Evolutionary conservation across 2,329 filamentous ascomycete species (phyloP), one percentile per base, ranked within the genome.

Genomic region (Chrysosporium keratinophilum): DNA sequence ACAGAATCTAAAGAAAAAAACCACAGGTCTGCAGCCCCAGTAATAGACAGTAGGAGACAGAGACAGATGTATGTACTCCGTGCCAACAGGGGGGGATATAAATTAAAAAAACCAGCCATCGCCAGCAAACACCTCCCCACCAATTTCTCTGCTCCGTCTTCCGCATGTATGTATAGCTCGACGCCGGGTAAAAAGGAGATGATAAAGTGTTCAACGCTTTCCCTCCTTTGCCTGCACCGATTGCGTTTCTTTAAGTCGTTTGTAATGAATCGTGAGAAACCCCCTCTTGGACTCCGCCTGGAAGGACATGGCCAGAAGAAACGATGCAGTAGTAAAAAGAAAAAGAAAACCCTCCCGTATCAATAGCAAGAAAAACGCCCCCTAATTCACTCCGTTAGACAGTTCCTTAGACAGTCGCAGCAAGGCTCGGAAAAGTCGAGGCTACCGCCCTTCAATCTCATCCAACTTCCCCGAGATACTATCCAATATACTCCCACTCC

Each of bases 391-490:
- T 23, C 41, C 41, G 41, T 12, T 10, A 5, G 15, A 19, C 12
- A 19, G 17, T 20, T 17, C 23, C 4, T 20, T 5, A 12, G 5
- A 23, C 17, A 28, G 7, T 23, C 10, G 34, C 46, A 42, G 40
- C 6, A 5, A 37, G 35, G 10, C 35, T 28, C 7, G n/a, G n/a
- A 28, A 28, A 28, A 28, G n/a, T 2, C 11, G 3, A 12, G 11
- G 34, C 33, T 48, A 54, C 39, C 52, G 39, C 33, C 53, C 42
- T n/a, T 54, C 55, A 19, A 56, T 56, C 35, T 54, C 55, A 10
- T 50, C 54, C 34, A 41, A 9, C n/a, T 56, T 51, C 17, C 50
- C 40, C 20, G 50, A 52, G 5, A 51, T 12, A 23, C 44, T 53
- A 6, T 49, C 50, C 20, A 43, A 14, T 3, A 41, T 47, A 31